Conservation (phyloP, 2,329 filamentous ascomycete species). For the Boeremia lycopersici region DNA sequence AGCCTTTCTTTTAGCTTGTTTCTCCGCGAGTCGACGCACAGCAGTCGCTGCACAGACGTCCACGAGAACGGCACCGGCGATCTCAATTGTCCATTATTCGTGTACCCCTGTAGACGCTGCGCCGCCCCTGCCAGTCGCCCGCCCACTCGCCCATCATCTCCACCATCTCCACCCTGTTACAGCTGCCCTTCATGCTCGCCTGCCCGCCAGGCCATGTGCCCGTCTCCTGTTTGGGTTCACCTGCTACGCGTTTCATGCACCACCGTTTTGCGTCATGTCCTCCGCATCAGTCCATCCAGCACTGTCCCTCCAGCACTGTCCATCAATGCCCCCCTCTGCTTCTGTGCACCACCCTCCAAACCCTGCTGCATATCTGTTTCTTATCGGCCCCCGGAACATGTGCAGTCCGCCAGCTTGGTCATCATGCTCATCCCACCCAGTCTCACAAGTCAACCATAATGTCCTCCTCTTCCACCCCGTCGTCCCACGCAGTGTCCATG, state of each 20-base stretch:
- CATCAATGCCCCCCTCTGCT: neutral
- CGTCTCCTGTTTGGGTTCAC: conserved; percentile 15
- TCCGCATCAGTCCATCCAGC: conserved; percentile 9
- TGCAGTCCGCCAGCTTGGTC: neutral
- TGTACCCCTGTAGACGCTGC: conserved; percentile 6
- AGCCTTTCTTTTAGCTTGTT: neutral
- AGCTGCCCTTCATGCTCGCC: neutral
- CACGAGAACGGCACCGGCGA: neutral
- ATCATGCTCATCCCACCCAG: conserved; percentile 10
- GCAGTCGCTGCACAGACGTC: neutral
- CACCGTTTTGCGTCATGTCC: conserved; percentile 35
- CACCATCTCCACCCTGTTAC: neutral
- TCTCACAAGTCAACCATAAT: conserved; percentile 47
- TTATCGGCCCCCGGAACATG: neutral
- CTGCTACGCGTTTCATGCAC: conserved; percentile 36
- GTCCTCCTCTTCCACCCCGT: conserved; percentile 46
- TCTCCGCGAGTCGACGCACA: neutral
- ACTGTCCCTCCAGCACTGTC: neutral
- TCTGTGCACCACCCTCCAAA: neutral
- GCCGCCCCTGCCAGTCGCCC: neutral
- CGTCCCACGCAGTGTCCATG: conserved; percentile 48
- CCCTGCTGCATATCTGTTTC: neutral
- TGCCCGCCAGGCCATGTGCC: conserved; percentile 12
- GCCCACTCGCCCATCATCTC: too few relatives aligned
- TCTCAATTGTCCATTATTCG: conserved; percentile 4